Evolutionary conservation across 441 rosid species (phyloP).

Genomic region (Euphorbia corollata): DNA sequence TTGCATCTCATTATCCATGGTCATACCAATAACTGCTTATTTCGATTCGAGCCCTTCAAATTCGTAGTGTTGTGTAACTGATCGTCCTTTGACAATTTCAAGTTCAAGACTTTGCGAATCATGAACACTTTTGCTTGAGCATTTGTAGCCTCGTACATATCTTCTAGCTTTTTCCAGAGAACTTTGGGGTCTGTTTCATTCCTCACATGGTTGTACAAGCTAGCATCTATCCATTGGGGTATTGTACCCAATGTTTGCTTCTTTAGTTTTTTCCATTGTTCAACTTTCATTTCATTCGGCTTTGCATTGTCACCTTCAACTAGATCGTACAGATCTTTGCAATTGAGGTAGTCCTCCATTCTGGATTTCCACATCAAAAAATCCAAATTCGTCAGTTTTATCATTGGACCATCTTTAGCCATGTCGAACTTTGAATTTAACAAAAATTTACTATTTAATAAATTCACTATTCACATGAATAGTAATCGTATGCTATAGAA

Average conservation of each 20-base stretch:
- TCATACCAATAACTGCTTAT: too few species aligned
- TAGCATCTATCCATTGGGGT: too few species aligned
- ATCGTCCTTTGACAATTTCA: too few species aligned
- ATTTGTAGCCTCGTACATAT: too few species aligned
- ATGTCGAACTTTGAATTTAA: not conserved
- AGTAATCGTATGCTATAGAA: too few species aligned
- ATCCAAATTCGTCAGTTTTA: not conserved
- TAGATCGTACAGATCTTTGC: not conserved
- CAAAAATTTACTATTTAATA: not conserved
- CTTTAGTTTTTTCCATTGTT: not conserved
- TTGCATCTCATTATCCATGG: too few species aligned
- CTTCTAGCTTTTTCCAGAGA: too few species aligned
- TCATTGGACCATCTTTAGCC: not conserved
- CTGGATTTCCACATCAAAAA: not conserved
- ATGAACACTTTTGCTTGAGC: too few species aligned
- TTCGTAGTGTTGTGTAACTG: too few species aligned
- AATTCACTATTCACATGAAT: too few species aligned
- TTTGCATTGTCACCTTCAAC: not conserved
- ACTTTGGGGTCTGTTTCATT: not conserved
- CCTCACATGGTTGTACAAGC: not conserved
- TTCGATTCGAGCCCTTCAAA: too few species aligned
- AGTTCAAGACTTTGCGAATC: too few species aligned
- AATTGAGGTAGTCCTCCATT: not conserved
- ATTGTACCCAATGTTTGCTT: not conserved
- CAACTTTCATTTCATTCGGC: not conserved